Percentiles rank a stretch among this genome's conserved stretches.
Conservation (phyloP, 352 stramenopile genomes). For the Blastocystis sp. region DNA sequence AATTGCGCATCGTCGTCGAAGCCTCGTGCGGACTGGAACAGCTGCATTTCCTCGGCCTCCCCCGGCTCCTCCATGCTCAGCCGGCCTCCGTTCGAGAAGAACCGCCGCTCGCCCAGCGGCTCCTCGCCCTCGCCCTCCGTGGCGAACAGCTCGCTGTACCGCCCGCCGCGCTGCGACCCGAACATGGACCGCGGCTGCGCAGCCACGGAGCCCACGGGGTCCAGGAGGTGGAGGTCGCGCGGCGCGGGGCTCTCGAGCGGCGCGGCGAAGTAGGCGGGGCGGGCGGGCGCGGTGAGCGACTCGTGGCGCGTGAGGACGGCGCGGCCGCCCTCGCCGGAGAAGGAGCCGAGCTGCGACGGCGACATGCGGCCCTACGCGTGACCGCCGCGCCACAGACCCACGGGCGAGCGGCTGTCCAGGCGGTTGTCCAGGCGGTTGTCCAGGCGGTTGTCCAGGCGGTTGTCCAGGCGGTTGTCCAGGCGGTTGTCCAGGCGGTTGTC, state of each 20-base stretch:
- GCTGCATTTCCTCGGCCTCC: not conserved
- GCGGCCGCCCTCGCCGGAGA: not conserved
- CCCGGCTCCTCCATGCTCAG: not conserved
- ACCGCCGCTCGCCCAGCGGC: not conserved
- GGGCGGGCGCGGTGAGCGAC: not conserved
- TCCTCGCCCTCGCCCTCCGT: not conserved
- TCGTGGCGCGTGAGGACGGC: not conserved
- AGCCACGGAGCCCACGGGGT: not conserved
- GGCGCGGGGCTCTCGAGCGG: not conserved
- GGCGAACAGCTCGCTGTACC: not conserved
- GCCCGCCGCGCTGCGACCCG: not conserved
- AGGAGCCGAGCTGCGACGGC: not conserved
- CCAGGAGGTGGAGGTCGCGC: not conserved
- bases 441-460: not conserved
- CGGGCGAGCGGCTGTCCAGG: not conserved
- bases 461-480: not conserved
- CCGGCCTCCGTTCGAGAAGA: conserved; percentile 23
- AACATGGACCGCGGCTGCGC: not conserved
- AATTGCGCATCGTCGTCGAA: conserved; percentile 11
- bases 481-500: not conserved
- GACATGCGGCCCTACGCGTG: not conserved
- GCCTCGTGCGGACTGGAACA: not conserved
- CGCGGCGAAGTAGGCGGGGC: not conserved
- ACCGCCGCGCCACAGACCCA: not conserved
- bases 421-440: not conserved